A percentile compares a stretch with the other conserved stretches of the same genome.
These are phyloP conservation scores for Pseudozyma sp. DNA, from an alignment of 1,284 basidiomycete species.

Conservation along the genomic window DNA sequence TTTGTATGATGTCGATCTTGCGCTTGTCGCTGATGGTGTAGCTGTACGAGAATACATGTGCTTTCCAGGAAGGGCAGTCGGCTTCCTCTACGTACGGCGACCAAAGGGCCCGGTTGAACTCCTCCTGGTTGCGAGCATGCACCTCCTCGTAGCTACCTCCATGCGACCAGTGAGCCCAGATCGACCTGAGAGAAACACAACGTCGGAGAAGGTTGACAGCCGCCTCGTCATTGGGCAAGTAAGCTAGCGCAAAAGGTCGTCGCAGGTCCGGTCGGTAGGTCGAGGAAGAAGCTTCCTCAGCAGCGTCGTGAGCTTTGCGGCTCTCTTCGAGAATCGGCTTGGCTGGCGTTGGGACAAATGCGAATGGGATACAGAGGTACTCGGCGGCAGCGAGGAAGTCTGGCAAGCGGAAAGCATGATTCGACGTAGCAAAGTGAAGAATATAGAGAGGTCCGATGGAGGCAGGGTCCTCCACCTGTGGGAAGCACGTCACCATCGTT, in stretches of 20 bases:
- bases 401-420: constrained; percentile 59
- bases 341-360: constrained; percentile 56
- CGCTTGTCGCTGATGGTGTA: constrained; percentile 51
- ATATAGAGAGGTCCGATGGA: constrained; percentile 60
- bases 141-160: constrained; percentile 59
- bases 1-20: constrained; percentile 75
- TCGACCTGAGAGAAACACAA: constrained; percentile 84
- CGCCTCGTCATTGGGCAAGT: constrained; percentile 72
- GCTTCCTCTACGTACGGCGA: constrained; percentile 26
- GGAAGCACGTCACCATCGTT: constrained; percentile 35
- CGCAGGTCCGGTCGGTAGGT: constrained; percentile 42
- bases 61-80: constrained; percentile 57
- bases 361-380: constrained; percentile 55
- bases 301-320: constrained; percentile 21
- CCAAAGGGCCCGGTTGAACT: constrained; percentile 21
- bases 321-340: constrained; percentile 35
- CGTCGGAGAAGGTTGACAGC: constrained; percentile 80
- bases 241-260: constrained; percentile 56
- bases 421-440: constrained; percentile 59
- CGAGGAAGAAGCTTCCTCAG: constrained; percentile 29
- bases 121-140: constrained; percentile 52
- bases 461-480: constrained; percentile 30
- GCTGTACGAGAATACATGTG: constrained; percentile 60
- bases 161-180: constrained; percentile 69
- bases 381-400: constrained; percentile 60